Evolutionary conservation across 75 land plant species (phyloP).

Genomic region (Pseudotsuga menziesii): DNA sequence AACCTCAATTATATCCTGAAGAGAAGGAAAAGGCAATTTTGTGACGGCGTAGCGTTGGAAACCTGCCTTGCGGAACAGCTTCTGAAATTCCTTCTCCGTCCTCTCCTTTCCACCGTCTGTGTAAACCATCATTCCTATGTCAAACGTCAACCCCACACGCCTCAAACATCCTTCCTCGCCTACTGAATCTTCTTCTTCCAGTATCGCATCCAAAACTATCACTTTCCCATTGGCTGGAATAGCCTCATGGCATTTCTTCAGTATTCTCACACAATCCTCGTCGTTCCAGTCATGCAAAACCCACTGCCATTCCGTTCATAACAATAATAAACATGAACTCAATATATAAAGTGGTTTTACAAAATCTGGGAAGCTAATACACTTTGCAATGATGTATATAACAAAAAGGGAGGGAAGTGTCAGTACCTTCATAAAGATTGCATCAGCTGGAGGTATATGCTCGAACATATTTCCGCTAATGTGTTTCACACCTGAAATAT

Average conservation of each 20-base stretch:
- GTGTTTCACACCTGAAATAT: background rate
- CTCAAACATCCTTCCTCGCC: background rate
- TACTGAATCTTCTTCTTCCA: background rate
- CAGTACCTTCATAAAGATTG: slow-evolving; percentile 14
- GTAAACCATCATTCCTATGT: slow-evolving; percentile 19
- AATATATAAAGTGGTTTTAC: too few relatives aligned
- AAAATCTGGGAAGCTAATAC: too few relatives aligned
- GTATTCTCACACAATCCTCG: slow-evolving; percentile 22
- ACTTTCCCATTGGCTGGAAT: slow-evolving; percentile 24
- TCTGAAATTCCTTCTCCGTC: slow-evolving; percentile 7
- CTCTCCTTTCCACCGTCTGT: slow-evolving; percentile 23
- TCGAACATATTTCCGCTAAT: slow-evolving; percentile 20
- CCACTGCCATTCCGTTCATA: slow-evolving; percentile 8
- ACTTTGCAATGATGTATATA: too few relatives aligned
- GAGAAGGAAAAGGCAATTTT: background rate
- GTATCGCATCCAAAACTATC: slow-evolving; percentile 23
- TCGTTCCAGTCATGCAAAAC: slow-evolving; percentile 38
- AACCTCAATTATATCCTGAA: background rate
- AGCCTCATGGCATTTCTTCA: slow-evolving; percentile 23
- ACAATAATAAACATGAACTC: too few relatives aligned
- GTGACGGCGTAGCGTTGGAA: slow-evolving; percentile 2
- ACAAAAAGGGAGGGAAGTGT: too few relatives aligned
- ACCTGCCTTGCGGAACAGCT: slow-evolving; percentile 19
- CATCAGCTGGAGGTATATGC: slow-evolving; percentile 14
- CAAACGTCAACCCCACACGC: slow-evolving; percentile 8